These are phyloP conservation scores for Penicillium sp. DNA, from an alignment of 2,329 filamentous ascomycete species.

Conservation along the genomic window DNA sequence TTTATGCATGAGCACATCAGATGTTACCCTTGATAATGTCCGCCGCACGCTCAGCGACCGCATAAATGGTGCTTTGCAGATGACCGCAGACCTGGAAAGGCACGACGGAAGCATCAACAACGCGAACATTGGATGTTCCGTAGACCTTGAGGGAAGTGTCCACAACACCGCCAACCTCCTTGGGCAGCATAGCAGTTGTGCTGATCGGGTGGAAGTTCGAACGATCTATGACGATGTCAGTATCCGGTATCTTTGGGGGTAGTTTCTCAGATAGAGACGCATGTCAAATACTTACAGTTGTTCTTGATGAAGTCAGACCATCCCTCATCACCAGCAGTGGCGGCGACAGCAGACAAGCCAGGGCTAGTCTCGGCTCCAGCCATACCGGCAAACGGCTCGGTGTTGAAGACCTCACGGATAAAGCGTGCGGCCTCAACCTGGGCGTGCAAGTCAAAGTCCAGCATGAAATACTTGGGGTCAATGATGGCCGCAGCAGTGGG, in stretches of 20 bases:
- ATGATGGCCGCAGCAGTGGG: slow-evolving; percentile 25
- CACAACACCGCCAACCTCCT: slow-evolving; percentile 36
- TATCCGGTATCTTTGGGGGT: background rate
- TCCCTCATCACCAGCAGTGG: slow-evolving; percentile 20
- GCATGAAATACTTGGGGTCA: slow-evolving; percentile 35
- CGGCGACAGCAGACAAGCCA: slow-evolving; percentile 20
- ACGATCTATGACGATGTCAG: slow-evolving; percentile 18
- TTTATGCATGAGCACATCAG: background rate
- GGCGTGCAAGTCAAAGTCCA: slow-evolving; percentile 29
- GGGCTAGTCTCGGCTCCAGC: slow-evolving; percentile 22
- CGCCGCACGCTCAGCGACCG: slow-evolving; percentile 32
- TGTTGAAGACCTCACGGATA: slow-evolving; percentile 23
- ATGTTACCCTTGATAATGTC: slow-evolving; percentile 30
- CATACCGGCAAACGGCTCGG: slow-evolving; percentile 17
- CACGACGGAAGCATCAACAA: slow-evolving; percentile 35
- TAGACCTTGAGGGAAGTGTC: slow-evolving; percentile 34
- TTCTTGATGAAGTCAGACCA: slow-evolving; percentile 29
- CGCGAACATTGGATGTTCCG: slow-evolving; percentile 35
- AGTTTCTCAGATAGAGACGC: too few species aligned
- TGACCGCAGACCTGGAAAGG: slow-evolving; percentile 33
- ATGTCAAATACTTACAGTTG: slow-evolving; percentile 21
- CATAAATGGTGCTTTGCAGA: slow-evolving; percentile 31
- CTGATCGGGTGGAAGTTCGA: slow-evolving; percentile 35
- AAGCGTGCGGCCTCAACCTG: slow-evolving; percentile 26
- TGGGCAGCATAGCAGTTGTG: slow-evolving; percentile 36